These are phyloP conservation scores for Camellia japonica DNA, from an alignment of 148 eudicot genomes.

Conservation along the genomic window DNA sequence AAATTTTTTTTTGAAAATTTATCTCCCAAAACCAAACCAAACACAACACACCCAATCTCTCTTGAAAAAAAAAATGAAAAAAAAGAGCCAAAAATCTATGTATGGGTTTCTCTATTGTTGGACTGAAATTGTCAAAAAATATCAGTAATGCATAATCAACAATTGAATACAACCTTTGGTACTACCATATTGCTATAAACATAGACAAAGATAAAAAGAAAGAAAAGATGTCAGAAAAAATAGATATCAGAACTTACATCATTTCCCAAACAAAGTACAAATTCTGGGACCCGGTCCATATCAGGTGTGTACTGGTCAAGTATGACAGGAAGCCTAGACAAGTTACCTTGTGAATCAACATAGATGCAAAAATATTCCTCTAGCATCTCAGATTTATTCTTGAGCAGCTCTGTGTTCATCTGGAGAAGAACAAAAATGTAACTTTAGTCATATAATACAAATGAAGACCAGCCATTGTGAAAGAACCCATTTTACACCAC, in stretches of 20 bases:
- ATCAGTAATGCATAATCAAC: not conserved
- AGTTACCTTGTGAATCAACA: constrained; percentile 64
- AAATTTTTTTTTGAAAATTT: too few relatives aligned
- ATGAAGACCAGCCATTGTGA: not conserved
- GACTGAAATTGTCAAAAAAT: not conserved
- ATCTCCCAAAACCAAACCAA: too few relatives aligned
- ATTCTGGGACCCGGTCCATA: constrained; percentile 93
- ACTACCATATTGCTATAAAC: not conserved
- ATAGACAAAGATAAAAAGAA: not conserved
- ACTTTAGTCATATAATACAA: not conserved
- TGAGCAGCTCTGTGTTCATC: constrained; percentile 78
- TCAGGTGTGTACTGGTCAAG: constrained; percentile 98
- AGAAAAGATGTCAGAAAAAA: constrained; percentile 5
- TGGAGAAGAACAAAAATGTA: constrained; percentile 21
- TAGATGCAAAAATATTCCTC: constrained; percentile 82
- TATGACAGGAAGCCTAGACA: constrained; percentile 87
- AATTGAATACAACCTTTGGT: not conserved
- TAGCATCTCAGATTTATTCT: constrained; percentile 76
- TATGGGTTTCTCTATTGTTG: not conserved
- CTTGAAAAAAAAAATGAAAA: too few relatives aligned
- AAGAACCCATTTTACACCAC: not conserved
- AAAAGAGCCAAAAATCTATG: too few relatives aligned
- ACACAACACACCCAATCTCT: too few relatives aligned
- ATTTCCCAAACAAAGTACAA: constrained; percentile 85
- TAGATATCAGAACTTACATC: constrained; percentile 53